A percentile compares a stretch with the other conserved stretches of the same genome.
Conservation (phyloP, 1,284 basidiomycete species). For the Paramarasmius palmivorus region DNA sequence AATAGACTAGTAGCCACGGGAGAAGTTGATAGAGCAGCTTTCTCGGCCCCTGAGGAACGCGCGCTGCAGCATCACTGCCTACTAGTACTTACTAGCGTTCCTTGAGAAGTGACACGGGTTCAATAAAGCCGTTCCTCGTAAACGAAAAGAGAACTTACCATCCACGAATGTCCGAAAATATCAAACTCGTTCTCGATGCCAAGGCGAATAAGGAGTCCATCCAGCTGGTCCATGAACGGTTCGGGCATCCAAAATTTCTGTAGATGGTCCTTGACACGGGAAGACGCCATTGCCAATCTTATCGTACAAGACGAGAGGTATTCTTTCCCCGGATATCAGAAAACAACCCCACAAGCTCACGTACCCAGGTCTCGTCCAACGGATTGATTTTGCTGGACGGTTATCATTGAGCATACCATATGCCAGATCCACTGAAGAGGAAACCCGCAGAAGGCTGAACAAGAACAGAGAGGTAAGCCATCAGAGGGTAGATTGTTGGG, state of each 20-base stretch:
- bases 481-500: not conserved
- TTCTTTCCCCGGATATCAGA: constrained; percentile 1
- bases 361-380: constrained; percentile 7
- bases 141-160: constrained; percentile 19
- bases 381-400: constrained; percentile 1
- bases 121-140: not conserved
- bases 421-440: not conserved
- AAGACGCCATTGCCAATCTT: constrained; percentile 40
- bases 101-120: not conserved
- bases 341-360: not conserved
- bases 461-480: not conserved
- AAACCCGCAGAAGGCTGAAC: constrained; percentile 5
- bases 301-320: constrained; percentile 43
- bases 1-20: constrained; percentile 37
- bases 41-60: constrained; percentile 33
- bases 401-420: no score
- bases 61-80: constrained; percentile 30
- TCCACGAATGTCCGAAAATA: constrained; percentile 43
- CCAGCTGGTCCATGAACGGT: constrained; percentile 34
- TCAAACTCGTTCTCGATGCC: constrained; percentile 23
- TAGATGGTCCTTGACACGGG: constrained; percentile 34
- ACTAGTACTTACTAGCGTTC: constrained; percentile 39
- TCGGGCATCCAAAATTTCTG: constrained; percentile 36
- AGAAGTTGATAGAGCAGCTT: constrained; percentile 34
- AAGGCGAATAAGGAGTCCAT: constrained; percentile 30